Percentiles rank a stretch among this genome's conserved stretches.
Evolutionary conservation across 768 basidiomycete genomes (phyloP).

Genomic region (Pholiota conissans): DNA sequence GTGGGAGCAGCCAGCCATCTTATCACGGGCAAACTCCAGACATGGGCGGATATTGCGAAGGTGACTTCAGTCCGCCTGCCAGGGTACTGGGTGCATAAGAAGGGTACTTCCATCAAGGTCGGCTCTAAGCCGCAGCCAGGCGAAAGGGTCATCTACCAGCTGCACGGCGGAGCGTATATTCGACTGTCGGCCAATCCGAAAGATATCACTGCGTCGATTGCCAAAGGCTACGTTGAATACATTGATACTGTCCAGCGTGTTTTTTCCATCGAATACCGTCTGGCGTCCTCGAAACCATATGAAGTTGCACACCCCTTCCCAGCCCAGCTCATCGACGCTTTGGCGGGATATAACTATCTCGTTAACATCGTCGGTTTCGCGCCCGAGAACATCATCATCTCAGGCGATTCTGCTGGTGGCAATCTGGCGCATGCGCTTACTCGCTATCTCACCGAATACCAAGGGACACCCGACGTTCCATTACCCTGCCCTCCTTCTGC

Average conservation of each 20-base stretch:
- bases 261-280: slow-evolving; percentile 73
- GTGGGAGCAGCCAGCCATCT: slow-evolving; percentile 41
- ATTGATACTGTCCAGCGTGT: slow-evolving; percentile 43
- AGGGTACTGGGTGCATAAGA: slow-evolving; percentile 57
- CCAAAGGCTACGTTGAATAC: slow-evolving; percentile 47
- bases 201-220: slow-evolving; percentile 43
- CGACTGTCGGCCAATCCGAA: slow-evolving; percentile 58
- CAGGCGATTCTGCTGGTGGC: slow-evolving; percentile 78
- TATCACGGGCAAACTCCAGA: slow-evolving; percentile 42
- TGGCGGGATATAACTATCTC: slow-evolving; percentile 75
- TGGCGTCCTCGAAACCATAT: slow-evolving; percentile 47
- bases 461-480: slow-evolving; percentile 24
- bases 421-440: slow-evolving; percentile 67
- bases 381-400: slow-evolving; percentile 61
- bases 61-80: slow-evolving; percentile 46
- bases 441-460: slow-evolving; percentile 59
- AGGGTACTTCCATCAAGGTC: slow-evolving; percentile 31
- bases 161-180: slow-evolving; percentile 68
- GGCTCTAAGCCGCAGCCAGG: slow-evolving; percentile 41
- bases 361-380: slow-evolving; percentile 54
- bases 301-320: slow-evolving; percentile 63
- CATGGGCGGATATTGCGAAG: slow-evolving; percentile 37
- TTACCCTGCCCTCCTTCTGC: slow-evolving; percentile 47
- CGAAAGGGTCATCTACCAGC: slow-evolving; percentile 55
- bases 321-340: slow-evolving; percentile 68